Conservation (phyloP, 139 green algal genomes). For the Chlamydomonas asymmetrica region DNA sequence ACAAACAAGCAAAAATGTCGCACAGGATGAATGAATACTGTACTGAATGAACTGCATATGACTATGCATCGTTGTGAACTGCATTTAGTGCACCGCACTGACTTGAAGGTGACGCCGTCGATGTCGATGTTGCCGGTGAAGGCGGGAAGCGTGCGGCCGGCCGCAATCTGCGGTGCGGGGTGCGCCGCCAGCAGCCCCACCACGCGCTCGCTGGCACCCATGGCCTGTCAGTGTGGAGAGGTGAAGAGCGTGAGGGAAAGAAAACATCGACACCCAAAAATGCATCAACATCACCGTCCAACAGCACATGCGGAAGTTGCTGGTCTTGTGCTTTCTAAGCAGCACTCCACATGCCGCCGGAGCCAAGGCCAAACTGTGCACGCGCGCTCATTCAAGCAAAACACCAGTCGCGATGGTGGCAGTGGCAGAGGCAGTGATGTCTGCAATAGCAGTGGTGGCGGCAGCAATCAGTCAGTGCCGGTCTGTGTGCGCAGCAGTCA, state of each 20-base stretch:
- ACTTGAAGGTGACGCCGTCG: constrained; percentile 56
- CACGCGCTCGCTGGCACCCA: constrained; percentile 76
- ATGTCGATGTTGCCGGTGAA: constrained; percentile 64
- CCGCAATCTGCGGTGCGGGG: constrained; percentile 59
- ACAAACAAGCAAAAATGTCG: no score
- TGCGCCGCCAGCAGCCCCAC: constrained; percentile 61
- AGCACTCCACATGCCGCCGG: no score
- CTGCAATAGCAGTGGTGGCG: neutral
- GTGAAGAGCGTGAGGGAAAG: no score
- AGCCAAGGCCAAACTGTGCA: no score
- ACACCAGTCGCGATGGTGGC: no score
- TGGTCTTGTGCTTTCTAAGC: no score
- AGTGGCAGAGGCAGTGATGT: neutral
- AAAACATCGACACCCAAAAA: no score
- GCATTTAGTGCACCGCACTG: neutral
- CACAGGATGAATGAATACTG: no score
- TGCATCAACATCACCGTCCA: no score
- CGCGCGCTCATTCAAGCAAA: no score
- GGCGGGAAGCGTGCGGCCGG: constrained; percentile 4
- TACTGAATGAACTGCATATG: neutral
- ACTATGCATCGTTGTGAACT: neutral
- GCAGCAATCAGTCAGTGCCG: neutral
- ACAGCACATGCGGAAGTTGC: no score
- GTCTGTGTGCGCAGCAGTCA: neutral
- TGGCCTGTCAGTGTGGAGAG: constrained; percentile 33